These are phyloP conservation scores for Daldinia bambusicola DNA, from an alignment of 495 filamentous ascomycete species.

Conservation along the genomic window DNA sequence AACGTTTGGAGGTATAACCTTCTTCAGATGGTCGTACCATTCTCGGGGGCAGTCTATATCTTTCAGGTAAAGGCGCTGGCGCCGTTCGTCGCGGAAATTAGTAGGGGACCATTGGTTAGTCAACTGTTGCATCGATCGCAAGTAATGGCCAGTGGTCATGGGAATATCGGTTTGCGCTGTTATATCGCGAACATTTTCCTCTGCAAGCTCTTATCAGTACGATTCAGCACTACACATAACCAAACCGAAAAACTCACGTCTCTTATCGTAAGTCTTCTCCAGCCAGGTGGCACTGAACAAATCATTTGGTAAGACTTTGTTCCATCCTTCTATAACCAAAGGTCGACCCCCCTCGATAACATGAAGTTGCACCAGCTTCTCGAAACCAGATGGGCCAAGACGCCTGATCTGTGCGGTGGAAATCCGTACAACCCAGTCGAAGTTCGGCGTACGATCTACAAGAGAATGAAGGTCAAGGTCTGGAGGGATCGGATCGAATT, in stretches of 20 bases:
- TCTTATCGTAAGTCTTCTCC: constrained; percentile 73
- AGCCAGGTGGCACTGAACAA: constrained; percentile 87
- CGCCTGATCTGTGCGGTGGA: constrained; percentile 76
- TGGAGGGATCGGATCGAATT: constrained; percentile 86
- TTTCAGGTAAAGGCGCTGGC: constrained; percentile 91
- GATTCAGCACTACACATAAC: not conserved
- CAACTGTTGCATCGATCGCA: constrained; percentile 81
- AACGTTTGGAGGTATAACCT: constrained; percentile 77
- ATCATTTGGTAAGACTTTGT: constrained; percentile 68
- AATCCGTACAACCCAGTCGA: constrained; percentile 81
- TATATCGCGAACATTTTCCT: constrained; percentile 79
- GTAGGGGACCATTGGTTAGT: constrained; percentile 75
- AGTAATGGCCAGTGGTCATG: constrained; percentile 87
- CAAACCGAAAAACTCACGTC: constrained; percentile 63
- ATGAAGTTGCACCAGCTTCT: constrained; percentile 79
- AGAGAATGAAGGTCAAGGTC: constrained; percentile 78
- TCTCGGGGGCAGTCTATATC: constrained; percentile 91
- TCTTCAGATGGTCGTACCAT: constrained; percentile 82
- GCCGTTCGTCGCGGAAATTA: constrained; percentile 73
- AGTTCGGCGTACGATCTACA: constrained; percentile 81
- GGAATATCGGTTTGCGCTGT: constrained; percentile 72
- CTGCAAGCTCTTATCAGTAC: constrained; percentile 45
- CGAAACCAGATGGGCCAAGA: constrained; percentile 77
- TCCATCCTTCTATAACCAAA: constrained; percentile 88
- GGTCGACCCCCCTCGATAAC: constrained; percentile 87